These are phyloP conservation scores for Poterioochromonas sp. DNA, from an alignment of 352 stramenopile species.

Conservation along the genomic window DNA sequence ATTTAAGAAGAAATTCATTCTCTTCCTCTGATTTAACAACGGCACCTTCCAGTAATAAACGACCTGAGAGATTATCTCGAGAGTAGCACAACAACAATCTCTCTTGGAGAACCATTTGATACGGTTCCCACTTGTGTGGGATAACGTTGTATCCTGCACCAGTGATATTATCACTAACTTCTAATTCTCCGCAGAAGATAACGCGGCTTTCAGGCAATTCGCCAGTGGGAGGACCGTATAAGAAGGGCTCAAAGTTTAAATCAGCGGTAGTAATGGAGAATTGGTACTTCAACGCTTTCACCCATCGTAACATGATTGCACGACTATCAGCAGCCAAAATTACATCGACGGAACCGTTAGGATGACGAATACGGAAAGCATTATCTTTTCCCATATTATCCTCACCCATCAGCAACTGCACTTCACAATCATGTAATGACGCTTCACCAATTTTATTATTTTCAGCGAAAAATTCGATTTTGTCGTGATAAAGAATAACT, in stretches of 20 bases:
- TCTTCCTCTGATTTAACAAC: background rate
- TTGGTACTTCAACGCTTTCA: background rate
- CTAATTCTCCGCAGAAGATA: background rate
- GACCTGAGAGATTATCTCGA: background rate
- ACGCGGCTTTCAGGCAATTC: background rate
- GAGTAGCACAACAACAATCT: background rate
- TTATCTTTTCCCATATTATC: background rate
- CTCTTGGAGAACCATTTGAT: background rate
- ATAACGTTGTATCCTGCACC: no score
- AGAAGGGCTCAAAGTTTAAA: background rate
- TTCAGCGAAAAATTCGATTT: background rate
- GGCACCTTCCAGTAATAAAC: background rate
- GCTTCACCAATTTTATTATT: background rate
- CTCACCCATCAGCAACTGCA: background rate
- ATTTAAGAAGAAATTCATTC: background rate
- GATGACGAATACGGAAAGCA: background rate
- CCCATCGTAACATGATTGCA: background rate
- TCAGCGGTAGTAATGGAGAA: background rate
- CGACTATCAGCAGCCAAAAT: background rate
- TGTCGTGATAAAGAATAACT: constrained; percentile 2
- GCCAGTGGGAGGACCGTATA: background rate
- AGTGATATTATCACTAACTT: background rate
- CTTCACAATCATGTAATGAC: background rate
- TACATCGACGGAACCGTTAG: background rate
- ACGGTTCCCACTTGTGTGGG: background rate